Evolutionary conservation across 164 flowering plant species (phyloP).

Genomic region (Annona cherimola): DNA sequence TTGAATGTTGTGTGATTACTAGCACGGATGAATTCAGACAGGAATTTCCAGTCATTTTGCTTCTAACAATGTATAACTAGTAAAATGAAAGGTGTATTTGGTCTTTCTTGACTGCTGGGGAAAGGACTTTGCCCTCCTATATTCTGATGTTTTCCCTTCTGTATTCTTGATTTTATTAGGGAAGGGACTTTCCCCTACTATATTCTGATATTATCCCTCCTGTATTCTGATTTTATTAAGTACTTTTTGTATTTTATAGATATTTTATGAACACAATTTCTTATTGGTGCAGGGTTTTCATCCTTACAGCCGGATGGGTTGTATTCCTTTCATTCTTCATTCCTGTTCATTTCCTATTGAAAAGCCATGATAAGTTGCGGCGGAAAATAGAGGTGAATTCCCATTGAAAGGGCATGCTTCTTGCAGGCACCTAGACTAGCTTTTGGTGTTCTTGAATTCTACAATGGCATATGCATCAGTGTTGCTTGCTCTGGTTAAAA

Average conservation of each 20-base stretch:
- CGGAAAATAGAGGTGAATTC: conserved; percentile 64
- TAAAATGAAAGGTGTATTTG: too few species aligned
- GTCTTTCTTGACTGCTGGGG: too few species aligned
- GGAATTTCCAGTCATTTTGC: too few species aligned
- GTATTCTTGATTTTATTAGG: too few species aligned
- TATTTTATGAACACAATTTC: background rate
- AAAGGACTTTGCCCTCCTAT: too few species aligned
- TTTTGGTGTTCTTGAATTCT: background rate
- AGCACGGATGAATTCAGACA: background rate
- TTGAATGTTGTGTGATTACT: background rate
- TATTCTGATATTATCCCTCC: background rate
- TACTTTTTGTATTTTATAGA: background rate
- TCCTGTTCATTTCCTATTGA: conserved; percentile 71
- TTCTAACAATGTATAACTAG: too few species aligned
- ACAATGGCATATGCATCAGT: background rate
- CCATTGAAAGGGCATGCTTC: too few species aligned
- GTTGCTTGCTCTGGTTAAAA: background rate
- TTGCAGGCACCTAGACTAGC: background rate
- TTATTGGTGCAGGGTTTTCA: conserved; percentile 53
- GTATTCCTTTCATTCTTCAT: conserved; percentile 76
- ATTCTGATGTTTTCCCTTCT: too few species aligned
- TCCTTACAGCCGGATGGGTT: conserved; percentile 79
- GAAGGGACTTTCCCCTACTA: background rate
- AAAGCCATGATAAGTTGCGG: conserved; percentile 66
- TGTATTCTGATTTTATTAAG: background rate